A percentile compares a stretch with the other conserved stretches of the same genome.
These are phyloP conservation scores for Lentinula detonsa DNA, from an alignment of 768 basidiomycete genomes.

Conservation along the genomic window DNA sequence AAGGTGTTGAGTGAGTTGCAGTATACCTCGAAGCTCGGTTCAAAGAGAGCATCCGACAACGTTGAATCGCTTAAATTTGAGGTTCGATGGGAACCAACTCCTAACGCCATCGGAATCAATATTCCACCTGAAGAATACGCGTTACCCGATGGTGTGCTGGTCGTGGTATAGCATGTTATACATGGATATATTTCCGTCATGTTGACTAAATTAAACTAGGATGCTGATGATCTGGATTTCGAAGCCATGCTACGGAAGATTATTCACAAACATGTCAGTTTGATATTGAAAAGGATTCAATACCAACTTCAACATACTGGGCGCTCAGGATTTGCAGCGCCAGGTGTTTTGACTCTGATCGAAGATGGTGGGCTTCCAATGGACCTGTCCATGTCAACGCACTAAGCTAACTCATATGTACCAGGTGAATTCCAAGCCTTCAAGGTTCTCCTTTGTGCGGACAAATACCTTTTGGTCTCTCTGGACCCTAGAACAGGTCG, in stretches of 20 bases:
- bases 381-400: neutral
- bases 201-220: conserved; percentile 21
- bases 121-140: conserved; percentile 43
- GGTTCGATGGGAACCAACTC: conserved; percentile 75
- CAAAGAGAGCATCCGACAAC: conserved; percentile 59
- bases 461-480: conserved; percentile 69
- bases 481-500: conserved; percentile 79
- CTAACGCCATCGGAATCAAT: conserved; percentile 56
- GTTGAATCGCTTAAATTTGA: conserved; percentile 63
- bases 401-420: neutral
- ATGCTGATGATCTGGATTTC: conserved; percentile 68
- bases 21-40: conserved; percentile 54
- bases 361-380: conserved; percentile 41
- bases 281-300: conserved; percentile 43
- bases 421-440: conserved; percentile 54
- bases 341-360: conserved; percentile 52
- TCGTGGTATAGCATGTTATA: conserved; percentile 46
- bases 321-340: conserved; percentile 53
- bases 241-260: conserved; percentile 60
- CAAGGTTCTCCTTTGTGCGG: conserved; percentile 65
- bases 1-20: conserved; percentile 59
- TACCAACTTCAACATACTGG: conserved; percentile 51
- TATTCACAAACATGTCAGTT: conserved; percentile 57
- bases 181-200: neutral
- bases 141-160: conserved; percentile 35